Evolutionary conservation across 352 stramenopile species (phyloP), one percentile per base, ranked within the genome.

Genomic region (Globisporangium barbulae): DNA sequence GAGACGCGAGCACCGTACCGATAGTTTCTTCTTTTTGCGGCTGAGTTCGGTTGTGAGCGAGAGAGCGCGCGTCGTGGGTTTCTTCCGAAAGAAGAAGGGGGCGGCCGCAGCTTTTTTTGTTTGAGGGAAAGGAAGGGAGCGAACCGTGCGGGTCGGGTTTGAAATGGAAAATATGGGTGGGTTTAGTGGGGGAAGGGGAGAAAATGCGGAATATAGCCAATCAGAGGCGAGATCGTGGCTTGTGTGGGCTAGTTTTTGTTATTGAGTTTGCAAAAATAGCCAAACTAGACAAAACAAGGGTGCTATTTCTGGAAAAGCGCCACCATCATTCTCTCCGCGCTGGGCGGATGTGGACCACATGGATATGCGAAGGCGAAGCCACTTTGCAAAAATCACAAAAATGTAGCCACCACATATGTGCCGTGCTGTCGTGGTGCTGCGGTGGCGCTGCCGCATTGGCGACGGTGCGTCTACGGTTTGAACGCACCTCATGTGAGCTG

Each of bases 1-100:
- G 12, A 35, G 10, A 55, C n/a, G n/a, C n/a, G n/a, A 41, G 42
- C 25, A 25, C 48, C 48, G 35, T 33, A 56, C 47, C 37, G 39
- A 58, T 25, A 48, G 37, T 50, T 52, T 62, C 56, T 53, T 62
- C 56, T 28, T 62, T 60, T 52, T 54, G 53, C 52, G 59, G 57
- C 50, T 65, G 48, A 53, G 60, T 63, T 63, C 42, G 42, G 47
- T 65, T 65, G 60, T 65, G 59, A 59, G 59, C 21, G 35, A 19
- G 53, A 41, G 35, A 9, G 35, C 35, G 35, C 13, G 17, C 25
- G 45, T 37, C n/a, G 45, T 57, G 58, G 21, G 33, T 62, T 52
- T 62, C 41, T 59, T 37, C 33, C 19, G 13, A 39, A 68, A 66
- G 65, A 54, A 63, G 59, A 60, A 48, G 55, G 59, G 54, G 52